A percentile compares a stretch with the other conserved stretches of the same genome.
Evolutionary conservation across 2,329 filamentous ascomycete species (phyloP).

Genomic region (Fusarium anthophilum): DNA sequence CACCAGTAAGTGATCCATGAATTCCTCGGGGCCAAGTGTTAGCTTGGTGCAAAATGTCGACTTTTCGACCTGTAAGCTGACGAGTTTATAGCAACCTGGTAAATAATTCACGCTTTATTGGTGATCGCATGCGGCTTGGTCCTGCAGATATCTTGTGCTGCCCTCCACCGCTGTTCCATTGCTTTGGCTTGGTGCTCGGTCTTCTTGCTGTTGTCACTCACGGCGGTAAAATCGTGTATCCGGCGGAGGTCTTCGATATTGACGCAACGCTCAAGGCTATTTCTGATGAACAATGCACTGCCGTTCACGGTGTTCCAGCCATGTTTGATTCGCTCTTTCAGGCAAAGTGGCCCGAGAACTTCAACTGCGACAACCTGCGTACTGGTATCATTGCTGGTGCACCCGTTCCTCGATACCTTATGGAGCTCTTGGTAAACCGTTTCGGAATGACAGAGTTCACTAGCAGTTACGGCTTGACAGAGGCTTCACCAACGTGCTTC

Average conservation of each 20-base stretch:
- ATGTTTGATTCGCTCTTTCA: constrained; percentile 79
- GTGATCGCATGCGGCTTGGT: constrained; percentile 77
- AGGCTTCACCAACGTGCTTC: constrained; percentile 83
- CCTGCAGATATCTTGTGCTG: constrained; percentile 77
- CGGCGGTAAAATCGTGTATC: constrained; percentile 79
- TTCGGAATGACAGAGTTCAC: constrained; percentile 81
- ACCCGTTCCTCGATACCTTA: constrained; percentile 77
- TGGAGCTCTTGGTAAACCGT: constrained; percentile 75
- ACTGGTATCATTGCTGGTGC: constrained; percentile 84
- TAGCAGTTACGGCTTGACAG: constrained; percentile 77
- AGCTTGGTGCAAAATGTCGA: background rate
- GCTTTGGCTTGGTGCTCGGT: constrained; percentile 82
- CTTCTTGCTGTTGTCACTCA: constrained; percentile 78
- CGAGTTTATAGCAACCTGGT: constrained; percentile 59
- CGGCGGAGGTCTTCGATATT: constrained; percentile 77
- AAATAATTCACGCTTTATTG: constrained; percentile 76
- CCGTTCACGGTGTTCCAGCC: constrained; percentile 82
- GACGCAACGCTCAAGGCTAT: constrained; percentile 73
- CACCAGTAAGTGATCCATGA: constrained; percentile 63
- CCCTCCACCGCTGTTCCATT: constrained; percentile 86
- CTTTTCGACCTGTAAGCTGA: constrained; percentile 6
- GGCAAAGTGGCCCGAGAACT: constrained; percentile 52
- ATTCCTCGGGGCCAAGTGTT: background rate
- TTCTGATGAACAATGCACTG: constrained; percentile 74
- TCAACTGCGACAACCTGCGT: constrained; percentile 64